Evolutionary conservation across 2,329 filamentous ascomycete genomes (phyloP).

Genomic region (Trichoderma arundinaceum): DNA sequence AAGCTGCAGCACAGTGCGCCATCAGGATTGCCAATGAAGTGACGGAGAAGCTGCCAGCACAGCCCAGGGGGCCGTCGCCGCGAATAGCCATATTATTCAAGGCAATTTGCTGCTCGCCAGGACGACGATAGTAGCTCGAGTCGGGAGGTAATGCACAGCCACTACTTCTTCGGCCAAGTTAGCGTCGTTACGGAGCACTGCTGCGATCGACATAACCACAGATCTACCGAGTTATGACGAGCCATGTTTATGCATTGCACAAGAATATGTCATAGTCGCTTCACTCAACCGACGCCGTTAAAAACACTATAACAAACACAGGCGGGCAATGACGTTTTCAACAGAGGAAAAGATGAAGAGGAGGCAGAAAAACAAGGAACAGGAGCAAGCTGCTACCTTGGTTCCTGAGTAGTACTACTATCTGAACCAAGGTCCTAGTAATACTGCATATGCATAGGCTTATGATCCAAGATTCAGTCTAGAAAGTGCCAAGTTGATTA

Average conservation of each 20-base stretch:
- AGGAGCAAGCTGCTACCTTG: no score
- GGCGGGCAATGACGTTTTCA: neutral
- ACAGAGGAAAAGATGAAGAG: neutral
- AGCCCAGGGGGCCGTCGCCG: conserved; percentile 6
- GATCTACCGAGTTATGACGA: conserved; percentile 23
- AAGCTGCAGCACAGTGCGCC: conserved; percentile 3
- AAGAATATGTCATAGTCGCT: neutral
- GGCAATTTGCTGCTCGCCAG: neutral
- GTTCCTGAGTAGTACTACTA: no score
- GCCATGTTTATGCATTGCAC: conserved; percentile 7
- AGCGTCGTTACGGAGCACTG: neutral
- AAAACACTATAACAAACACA: neutral
- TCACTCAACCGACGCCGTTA: neutral
- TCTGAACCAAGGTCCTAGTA: no score
- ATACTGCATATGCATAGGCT: neutral
- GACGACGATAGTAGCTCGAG: no score
- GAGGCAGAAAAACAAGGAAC: no score
- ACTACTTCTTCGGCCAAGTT: neutral
- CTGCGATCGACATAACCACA: conserved; percentile 8
- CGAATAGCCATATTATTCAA: conserved; percentile 9
- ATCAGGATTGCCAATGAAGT: conserved; percentile 2
- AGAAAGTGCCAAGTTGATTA: neutral
- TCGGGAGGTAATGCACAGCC: conserved; percentile 1
- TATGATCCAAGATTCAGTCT: conserved; percentile 1
- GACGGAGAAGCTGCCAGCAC: neutral